Base-by-base conservation (phyloP, 371 early-diverging fungal genomes). In the Capniomyces stellatus region DNA sequence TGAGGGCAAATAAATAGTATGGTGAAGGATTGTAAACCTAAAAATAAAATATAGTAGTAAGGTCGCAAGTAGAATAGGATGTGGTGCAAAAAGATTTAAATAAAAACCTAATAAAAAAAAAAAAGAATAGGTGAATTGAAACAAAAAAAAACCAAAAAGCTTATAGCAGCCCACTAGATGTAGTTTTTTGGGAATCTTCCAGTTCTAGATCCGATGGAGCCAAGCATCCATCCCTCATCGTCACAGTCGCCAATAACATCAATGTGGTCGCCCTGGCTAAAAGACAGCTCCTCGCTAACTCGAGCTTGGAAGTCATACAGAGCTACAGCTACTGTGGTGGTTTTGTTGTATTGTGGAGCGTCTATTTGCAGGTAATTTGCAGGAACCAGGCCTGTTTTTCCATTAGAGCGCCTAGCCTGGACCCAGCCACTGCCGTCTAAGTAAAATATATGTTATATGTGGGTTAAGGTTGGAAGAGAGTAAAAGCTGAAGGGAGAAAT, bases 131-230 rank as follows among this genome's bases (percentile, higher is more conserved):
- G n/a, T n/a, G n/a, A n/a, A n/a, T n/a, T n/a, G n/a, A n/a, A n/a
- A n/a, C 19, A 49, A 49, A 22, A 10, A 30, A 49, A 49, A 49
- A n/a, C n/a, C 2, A 39, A 22, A 49, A 49, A 39, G 12, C 22
- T 15, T 35, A 35, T 10, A 15, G 6, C 15, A 10, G 35, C 10
- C 35, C 15, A 35, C 35, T 30, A 22, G 15, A 90, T 87, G 66
- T 91, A 92, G 54, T 75, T 82, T 1, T 79, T 77, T 6, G 94
- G 94, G 52, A 93, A 80, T 19, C 81, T 74, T 0, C 92, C 94
- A 10, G 69, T 68, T 4, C 64, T 54, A 13, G 83, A 85, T 54
- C 77, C 64, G 25, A 86, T 53, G 48, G 67, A 70, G 19, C 84
- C 85, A 69, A 79, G 74, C 76, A 82, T 76, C 88, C 87, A 87